These are phyloP conservation scores for Tylopilus subfusipes DNA, from an alignment of 768 basidiomycete genomes.

Conservation along the genomic window DNA sequence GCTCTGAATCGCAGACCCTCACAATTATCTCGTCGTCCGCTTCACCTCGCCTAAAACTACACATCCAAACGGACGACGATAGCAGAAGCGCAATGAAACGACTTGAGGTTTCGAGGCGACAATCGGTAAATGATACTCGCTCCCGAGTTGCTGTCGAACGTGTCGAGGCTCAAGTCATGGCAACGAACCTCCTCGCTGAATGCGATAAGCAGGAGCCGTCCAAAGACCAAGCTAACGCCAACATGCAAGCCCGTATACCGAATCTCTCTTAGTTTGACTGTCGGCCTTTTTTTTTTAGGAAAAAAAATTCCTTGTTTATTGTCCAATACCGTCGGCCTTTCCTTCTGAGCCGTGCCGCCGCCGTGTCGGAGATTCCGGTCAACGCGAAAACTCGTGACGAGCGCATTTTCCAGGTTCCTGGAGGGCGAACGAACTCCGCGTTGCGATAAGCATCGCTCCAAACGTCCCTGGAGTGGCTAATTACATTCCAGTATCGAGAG, in stretches of 20 bases:
- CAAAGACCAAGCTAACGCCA: constrained; percentile 10
- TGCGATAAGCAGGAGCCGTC: constrained; percentile 14
- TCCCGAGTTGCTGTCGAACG: background rate
- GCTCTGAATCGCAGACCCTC: background rate
- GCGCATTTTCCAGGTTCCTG: constrained; percentile 16
- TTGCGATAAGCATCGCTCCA: constrained; percentile 17
- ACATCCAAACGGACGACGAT: constrained; percentile 16
- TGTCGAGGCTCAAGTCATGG: constrained; percentile 8
- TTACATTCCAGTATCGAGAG: constrained; percentile 3
- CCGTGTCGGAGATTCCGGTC: constrained; percentile 1
- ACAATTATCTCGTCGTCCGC: constrained; percentile 1
- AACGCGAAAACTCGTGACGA: constrained; percentile 11
- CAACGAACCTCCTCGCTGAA: constrained; percentile 14
- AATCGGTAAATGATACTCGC: constrained; percentile 10
- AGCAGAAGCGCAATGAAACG: constrained; percentile 9
- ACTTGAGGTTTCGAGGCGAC: background rate
- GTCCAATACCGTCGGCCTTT: too few species aligned
- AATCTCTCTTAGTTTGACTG: constrained; percentile 13
- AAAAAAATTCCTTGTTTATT: too few species aligned
- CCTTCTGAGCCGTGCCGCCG: background rate
- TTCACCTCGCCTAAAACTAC: constrained; percentile 4
- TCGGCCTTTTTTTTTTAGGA: too few species aligned
- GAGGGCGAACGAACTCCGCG: constrained; percentile 12
- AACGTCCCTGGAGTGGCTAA: constrained; percentile 7
- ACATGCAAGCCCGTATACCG: background rate